These are phyloP conservation scores for Naganishia onofrii DNA, from an alignment of 768 basidiomycete species.

Conservation along the genomic window DNA sequence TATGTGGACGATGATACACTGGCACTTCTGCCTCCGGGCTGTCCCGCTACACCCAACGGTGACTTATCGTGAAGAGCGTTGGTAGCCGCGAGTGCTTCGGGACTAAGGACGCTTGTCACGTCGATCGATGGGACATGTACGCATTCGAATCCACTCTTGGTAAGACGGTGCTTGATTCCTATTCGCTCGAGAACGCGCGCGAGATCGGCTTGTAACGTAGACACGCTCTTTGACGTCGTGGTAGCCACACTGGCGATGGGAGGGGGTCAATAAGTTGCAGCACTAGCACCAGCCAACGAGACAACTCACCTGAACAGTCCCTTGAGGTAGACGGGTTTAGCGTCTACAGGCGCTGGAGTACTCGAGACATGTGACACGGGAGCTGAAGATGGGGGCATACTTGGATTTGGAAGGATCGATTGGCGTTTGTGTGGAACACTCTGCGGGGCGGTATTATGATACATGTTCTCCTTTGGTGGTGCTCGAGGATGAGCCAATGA, in stretches of 20 bases:
- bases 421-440: slow-evolving; percentile 13
- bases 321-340: slow-evolving; percentile 93
- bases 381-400: not conserved
- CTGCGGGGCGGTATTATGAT: slow-evolving; percentile 4
- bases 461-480: slow-evolving; percentile 5
- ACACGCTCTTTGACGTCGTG: slow-evolving; percentile 83
- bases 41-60: slow-evolving; percentile 1
- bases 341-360: slow-evolving; percentile 58
- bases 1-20: slow-evolving; percentile 4
- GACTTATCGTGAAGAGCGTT: slow-evolving; percentile 3
- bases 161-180: slow-evolving; percentile 91
- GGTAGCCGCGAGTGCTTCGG: slow-evolving; percentile 18
- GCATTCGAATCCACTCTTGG: slow-evolving; percentile 89
- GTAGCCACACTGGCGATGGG: slow-evolving; percentile 69
- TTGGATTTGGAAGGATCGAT: not conserved
- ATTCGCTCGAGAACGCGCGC: slow-evolving; percentile 83
- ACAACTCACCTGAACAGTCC: slow-evolving; percentile 79
- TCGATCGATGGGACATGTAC: slow-evolving; percentile 93
- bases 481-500: slow-evolving; percentile 21
- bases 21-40: slow-evolving; percentile 1
- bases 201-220: slow-evolving; percentile 78
- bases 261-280: slow-evolving; percentile 21
- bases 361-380: not conserved
- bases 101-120: slow-evolving; percentile 62
- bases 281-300: not conserved